Evolutionary conservation across 306 rosid genomes (phyloP), one percentile per base, ranked within the genome.

Genomic region (Cucumis cinereus): DNA sequence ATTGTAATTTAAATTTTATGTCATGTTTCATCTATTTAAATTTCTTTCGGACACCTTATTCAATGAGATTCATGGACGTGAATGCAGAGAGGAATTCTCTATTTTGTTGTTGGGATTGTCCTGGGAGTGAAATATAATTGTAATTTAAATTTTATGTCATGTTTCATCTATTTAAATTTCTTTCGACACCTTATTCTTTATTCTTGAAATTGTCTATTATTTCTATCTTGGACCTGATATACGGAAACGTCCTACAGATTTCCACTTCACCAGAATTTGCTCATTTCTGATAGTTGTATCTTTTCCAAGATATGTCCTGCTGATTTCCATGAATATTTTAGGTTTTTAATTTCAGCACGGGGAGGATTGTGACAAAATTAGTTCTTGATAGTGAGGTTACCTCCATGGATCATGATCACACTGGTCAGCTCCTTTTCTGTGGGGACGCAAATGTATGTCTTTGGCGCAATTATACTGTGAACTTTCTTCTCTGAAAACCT

Each of bases 341-440:
- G 98, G 98, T 94, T 69, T 86, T 90, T 81, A 94, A 94, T 87
- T 94, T 90, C 89, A 94, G 98, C 89, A 94, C 98, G 0, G 97
- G 98, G 66, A 90, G 98, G 91, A 74, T 83, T 75, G 83, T 94
- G 81, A 88, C 88, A 84, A 91, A 89, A 83, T 72, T 86, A 59
- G 81, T 82, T 52, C 86, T 91, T 79, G 96, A 87, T 77, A 77
- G 94, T 82, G 94, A 86, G 87, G 95, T 91, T 79, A 91, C 97
- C 43, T 74, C 98, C 55, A 88, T 94, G 98, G 98, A 92, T 80
- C 88, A 87, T 63, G 94, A 91, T 82, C 96, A 92, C 86, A 90
- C 98, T 60, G 98, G 98, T 69, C 87, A 89, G 81, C 87, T 92
- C 86, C 74, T 92, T 75, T 92, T 92, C 86, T 92, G 96, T 77